Percentiles rank a stretch among this genome's conserved stretches.
phyloP scores from a whole-genome alignment of 1,139 yeast genomes.

The Debaryomycetaceae sp. region DNA sequence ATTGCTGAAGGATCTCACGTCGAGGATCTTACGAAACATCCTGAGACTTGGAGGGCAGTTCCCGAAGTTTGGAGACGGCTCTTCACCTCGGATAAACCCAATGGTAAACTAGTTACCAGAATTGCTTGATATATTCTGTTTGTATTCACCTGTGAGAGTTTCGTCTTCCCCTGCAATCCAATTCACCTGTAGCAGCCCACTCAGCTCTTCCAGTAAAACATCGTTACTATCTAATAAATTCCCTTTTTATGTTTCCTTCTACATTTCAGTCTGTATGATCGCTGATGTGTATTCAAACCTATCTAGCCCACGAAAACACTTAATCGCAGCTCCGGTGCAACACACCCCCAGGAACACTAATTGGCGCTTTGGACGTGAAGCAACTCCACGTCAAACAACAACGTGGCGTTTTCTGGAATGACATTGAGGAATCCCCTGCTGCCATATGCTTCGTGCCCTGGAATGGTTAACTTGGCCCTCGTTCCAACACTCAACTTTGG shows the following conservation, averaged over 20 bases:
- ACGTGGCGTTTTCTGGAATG: conserved; percentile 94
- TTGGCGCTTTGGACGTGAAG: conserved; percentile 79
- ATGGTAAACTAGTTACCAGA: conserved; percentile 37
- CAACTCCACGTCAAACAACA: conserved; percentile 89
- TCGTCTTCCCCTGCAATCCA: too few relatives aligned
- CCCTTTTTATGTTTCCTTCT: too few relatives aligned
- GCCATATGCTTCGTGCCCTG: conserved; percentile 93
- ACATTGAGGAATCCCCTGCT: conserved; percentile 92
- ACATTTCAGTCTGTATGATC: too few relatives aligned
- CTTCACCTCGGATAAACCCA: conserved; percentile 28
- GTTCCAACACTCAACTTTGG: conserved; percentile 91
- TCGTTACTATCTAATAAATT: too few relatives aligned
- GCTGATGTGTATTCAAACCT: too few relatives aligned
- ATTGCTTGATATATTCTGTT: conserved; percentile 20
- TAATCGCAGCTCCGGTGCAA: too few relatives aligned
- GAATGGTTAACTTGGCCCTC: conserved; percentile 86
- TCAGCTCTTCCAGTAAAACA: too few relatives aligned
- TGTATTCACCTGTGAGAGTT: too few relatives aligned
- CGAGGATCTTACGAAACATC: conserved; percentile 22
- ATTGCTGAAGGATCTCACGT: conserved; percentile 21
- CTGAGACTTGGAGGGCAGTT: conserved; percentile 19
- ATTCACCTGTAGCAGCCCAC: too few relatives aligned
- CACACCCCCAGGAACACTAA: too few relatives aligned
- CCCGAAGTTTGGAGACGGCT: conserved; percentile 29
- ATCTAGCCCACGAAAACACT: too few relatives aligned